Base-by-base conservation (phyloP, 1,284 basidiomycete genomes). In the Irpex sp. region DNA sequence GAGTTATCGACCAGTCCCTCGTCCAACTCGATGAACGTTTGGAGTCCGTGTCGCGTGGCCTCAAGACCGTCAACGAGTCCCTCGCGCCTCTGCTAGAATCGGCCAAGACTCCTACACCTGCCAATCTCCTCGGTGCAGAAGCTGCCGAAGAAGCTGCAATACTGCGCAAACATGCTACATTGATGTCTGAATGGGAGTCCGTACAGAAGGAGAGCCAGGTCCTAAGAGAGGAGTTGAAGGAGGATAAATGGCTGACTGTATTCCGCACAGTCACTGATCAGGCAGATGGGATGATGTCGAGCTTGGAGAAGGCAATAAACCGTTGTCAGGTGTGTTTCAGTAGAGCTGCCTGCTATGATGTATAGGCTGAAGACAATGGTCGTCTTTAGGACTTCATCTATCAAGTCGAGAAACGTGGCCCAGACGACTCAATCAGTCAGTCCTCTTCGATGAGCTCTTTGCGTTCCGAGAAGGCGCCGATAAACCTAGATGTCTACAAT, bases 261-360 rank as follows among this genome's bases (percentile, higher is more conserved):
- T 98, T 98, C 75, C 83, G 93, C 66, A 95, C 93, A 43, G 94
- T 95, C 50, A 91, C 90, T 11, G 89, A 93, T 66, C 95, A 98
- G 75, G 95, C 95, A 37, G 92, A 96, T 71, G 93, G 92, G 33
- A 97, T 98, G 95, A 96, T 98, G 94, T 87, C 89, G 33, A 94
- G 93, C 70, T 76, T 98, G 66, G 93, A 97, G 78, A 97, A 95
- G 74, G 92, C 92, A 5, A 87, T 96, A 54, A 88, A 88, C 67
- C 84, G 91, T 68, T 94, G 92, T 77, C 89, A 93, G 79, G 89
- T 90, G 69, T 60, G 83, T 76, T 33, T 60, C 58, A 61, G 61
- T 58, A 17, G 8, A 13, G 13, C 2, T 21, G 8, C 21, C 21
- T 15, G 13, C 17, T 17, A 11, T 26, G 11, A 2, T 11, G 5